Conservation (phyloP, 2,329 filamentous ascomycete species). For the Seiridium cupressi region DNA sequence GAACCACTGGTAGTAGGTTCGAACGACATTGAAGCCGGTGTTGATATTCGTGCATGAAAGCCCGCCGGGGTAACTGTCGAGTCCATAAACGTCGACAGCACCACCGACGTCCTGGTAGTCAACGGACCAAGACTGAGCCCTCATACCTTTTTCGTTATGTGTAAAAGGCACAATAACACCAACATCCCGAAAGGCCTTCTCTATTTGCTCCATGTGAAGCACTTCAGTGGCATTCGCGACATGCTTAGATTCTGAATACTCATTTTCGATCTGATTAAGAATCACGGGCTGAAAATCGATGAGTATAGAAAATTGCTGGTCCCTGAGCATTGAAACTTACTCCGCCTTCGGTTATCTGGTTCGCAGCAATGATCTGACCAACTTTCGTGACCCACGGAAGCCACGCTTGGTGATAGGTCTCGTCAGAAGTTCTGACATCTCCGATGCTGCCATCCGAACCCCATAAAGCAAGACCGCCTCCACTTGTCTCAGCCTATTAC, state of each 20-base stretch:
- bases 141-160: slow-evolving; percentile 50
- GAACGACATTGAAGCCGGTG: slow-evolving; percentile 46
- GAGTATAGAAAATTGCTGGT: not conserved
- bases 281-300: slow-evolving; percentile 38
- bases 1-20: slow-evolving; percentile 57
- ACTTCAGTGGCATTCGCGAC: slow-evolving; percentile 42
- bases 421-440: slow-evolving; percentile 36
- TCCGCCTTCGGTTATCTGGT: slow-evolving; percentile 49
- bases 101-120: slow-evolving; percentile 57
- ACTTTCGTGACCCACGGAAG: slow-evolving; percentile 44
- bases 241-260: slow-evolving; percentile 44
- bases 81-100: slow-evolving; percentile 47
- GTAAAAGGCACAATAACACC: slow-evolving; percentile 48
- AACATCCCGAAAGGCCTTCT: slow-evolving; percentile 40
- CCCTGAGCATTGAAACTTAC: not conserved
- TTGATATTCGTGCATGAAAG: slow-evolving; percentile 48
- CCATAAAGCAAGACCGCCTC: slow-evolving; percentile 41
- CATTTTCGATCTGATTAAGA: slow-evolving; percentile 52
- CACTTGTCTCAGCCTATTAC: slow-evolving; percentile 42
- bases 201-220: slow-evolving; percentile 50
- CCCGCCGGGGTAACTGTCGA: slow-evolving; percentile 45
- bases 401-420: slow-evolving; percentile 42
- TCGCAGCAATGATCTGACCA: slow-evolving; percentile 44
- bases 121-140: slow-evolving; percentile 48
- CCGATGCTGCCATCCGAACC: slow-evolving; percentile 41